Base-by-base conservation (phyloP, 2,329 filamentous ascomycete species). In the Camptophora hylomeconis region DNA sequence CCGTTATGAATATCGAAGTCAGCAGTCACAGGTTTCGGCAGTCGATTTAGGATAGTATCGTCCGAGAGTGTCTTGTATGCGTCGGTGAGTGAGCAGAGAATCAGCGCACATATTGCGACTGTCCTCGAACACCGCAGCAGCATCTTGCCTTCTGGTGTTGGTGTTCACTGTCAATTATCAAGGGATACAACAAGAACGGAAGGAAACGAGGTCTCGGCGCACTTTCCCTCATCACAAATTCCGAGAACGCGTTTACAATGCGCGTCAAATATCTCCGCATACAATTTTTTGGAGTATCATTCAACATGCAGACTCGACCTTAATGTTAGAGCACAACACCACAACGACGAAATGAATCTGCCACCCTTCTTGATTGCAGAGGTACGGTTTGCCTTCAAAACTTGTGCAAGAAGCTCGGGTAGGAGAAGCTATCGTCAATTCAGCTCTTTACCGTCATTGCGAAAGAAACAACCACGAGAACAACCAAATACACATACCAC, bases 1-100 rank as follows among this genome's bases (percentile, higher is more conserved):
- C 84, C 83, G 18, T 63, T 67, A 36, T 77, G 57, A 43, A 89
- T 81, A 55, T 93, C 72, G 51, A 94, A 87, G 54, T 83, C 79
- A 35, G 50, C 39, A 33, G 64, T 56, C 36, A 72, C 75, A 2
- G 75, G 75, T n/a, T 67, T 69, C 8, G 83, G 80, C 10, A 98
- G 68, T 29, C 61, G 63, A 22, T 39, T 17, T 39, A 64, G 67
- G 23, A 95, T 65, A 18, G 79, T 76, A 32, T 71, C 67, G 56
- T 93, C 80, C 19, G 82, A 81, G 33, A 95, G 63, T 14, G 62
- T 48, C 23, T 63, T 61, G 53, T 76, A 77, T 31, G 67, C 66
- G 20, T 45, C 19, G 22, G 22, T 15, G 7, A 7, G 16, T 2
- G 22, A 13, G 13, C 21, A n/a, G n/a, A n/a, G n/a, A n/a, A n/a